A percentile compares a stretch with the other conserved stretches of the same genome.
Conservation (phyloP, 148 eudicot genomes). For the Limonium bicolor region DNA sequence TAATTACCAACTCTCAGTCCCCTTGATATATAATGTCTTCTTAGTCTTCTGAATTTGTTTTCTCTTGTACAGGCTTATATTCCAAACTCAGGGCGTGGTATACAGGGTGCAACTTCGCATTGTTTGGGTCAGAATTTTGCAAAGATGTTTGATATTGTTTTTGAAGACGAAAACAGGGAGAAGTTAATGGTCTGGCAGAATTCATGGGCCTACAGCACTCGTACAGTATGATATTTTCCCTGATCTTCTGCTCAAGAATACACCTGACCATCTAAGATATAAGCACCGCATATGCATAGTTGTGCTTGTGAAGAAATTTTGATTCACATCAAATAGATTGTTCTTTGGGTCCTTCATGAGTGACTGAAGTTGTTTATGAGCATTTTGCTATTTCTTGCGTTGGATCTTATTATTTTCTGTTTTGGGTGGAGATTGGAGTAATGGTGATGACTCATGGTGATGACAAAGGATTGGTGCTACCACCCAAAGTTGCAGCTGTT, state of each 20-base stretch:
- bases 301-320: too few relatives aligned
- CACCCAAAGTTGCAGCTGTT: slow-evolving; percentile 83
- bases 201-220: slow-evolving; percentile 95
- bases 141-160: slow-evolving; percentile 86
- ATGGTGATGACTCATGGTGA: slow-evolving; percentile 99
- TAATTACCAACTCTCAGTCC: neutral
- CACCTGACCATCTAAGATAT: too few relatives aligned
- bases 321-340: too few relatives aligned
- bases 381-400: too few relatives aligned
- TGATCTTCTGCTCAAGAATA: too few relatives aligned
- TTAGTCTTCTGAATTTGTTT: neutral
- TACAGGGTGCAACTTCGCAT: slow-evolving; percentile 99
- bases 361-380: too few relatives aligned
- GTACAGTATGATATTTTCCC: slow-evolving; percentile 39
- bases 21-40: neutral
- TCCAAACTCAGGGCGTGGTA: slow-evolving; percentile 92
- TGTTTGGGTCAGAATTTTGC: slow-evolving; percentile 96
- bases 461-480: slow-evolving; percentile 91
- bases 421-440: slow-evolving; percentile 67
- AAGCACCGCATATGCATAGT: too few relatives aligned
- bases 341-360: too few relatives aligned
- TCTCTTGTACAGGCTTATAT: slow-evolving; percentile 54
- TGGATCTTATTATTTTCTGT: too few relatives aligned
- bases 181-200: slow-evolving; percentile 92
- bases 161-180: slow-evolving; percentile 83